Conservation (phyloP, 108 stramenopile species). For the Fragilariopsis cylindrus region DNA sequence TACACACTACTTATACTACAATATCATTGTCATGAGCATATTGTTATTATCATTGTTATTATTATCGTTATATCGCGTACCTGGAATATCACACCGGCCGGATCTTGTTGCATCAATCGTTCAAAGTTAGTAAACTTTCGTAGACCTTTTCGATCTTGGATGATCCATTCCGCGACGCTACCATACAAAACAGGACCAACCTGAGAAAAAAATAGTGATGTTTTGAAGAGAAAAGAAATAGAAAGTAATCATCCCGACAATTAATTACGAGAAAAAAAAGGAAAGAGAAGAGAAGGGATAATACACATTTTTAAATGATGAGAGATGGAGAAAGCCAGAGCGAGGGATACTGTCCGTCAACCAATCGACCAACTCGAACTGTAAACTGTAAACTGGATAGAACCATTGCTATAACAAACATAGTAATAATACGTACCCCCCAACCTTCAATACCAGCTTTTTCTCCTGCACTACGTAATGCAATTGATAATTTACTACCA, state of each 20-base stretch:
- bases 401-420: background rate
- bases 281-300: no score
- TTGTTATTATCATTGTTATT: background rate
- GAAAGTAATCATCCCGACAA: background rate
- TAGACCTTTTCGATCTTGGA: constrained; percentile 85
- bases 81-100: constrained; percentile 69
- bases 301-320: no score
- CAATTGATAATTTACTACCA: constrained; percentile 67
- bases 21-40: background rate
- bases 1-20: background rate
- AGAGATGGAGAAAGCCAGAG: no score
- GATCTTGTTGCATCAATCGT: constrained; percentile 81
- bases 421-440: constrained; percentile 45
- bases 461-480: constrained; percentile 79
- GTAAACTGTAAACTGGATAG: background rate
- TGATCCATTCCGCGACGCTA: constrained; percentile 93
- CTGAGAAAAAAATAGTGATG: background rate
- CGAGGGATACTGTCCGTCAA: no score
- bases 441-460: constrained; percentile 64
- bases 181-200: constrained; percentile 94
- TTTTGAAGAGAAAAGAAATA: background rate
- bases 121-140: constrained; percentile 92
- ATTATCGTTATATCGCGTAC: constrained; percentile 15
- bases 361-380: background rate
- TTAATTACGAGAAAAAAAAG: background rate